A percentile compares a stretch with the other conserved stretches of the same genome.
phyloP scores from a whole-genome alignment of 768 basidiomycete genomes.

The Hydnum rufescens region DNA sequence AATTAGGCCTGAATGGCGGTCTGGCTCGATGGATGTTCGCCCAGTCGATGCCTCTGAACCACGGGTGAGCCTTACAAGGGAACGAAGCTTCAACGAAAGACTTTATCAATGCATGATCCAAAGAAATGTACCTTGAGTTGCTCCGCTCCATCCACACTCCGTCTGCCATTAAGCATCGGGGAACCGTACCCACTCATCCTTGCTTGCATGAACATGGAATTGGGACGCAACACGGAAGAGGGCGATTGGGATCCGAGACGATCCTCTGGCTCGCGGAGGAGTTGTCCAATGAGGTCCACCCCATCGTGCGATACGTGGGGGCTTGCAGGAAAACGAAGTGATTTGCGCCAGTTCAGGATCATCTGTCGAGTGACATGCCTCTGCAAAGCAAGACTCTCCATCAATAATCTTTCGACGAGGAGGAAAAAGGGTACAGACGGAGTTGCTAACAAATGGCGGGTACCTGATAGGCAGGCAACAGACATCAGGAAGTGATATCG shows the following conservation, averaged over 20 bases:
- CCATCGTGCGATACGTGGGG: conserved; percentile 77
- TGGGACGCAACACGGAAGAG: conserved; percentile 49
- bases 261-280: conserved; percentile 92
- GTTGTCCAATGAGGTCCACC: conserved; percentile 65
- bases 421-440: too few species aligned
- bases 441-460: too few species aligned
- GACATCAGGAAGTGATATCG: too few species aligned
- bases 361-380: conserved; percentile 91
- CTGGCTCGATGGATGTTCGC: conserved; percentile 59
- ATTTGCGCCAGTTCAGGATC: conserved; percentile 87
- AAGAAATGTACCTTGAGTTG: conserved; percentile 48
- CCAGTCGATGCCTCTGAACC: conserved; percentile 88
- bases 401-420: neutral
- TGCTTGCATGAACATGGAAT: conserved; percentile 54
- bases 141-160: conserved; percentile 63
- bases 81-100: neutral
- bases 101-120: neutral
- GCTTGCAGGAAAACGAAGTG: conserved; percentile 67
- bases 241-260: conserved; percentile 63
- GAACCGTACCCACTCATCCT: conserved; percentile 55
- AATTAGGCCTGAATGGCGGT: conserved; percentile 79
- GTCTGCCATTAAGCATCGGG: conserved; percentile 25
- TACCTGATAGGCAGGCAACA: too few species aligned
- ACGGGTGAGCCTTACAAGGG: conserved; percentile 55
- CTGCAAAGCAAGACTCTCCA: conserved; percentile 21